Conservation (phyloP, 164 flowering plant species). For the Piper longum region DNA sequence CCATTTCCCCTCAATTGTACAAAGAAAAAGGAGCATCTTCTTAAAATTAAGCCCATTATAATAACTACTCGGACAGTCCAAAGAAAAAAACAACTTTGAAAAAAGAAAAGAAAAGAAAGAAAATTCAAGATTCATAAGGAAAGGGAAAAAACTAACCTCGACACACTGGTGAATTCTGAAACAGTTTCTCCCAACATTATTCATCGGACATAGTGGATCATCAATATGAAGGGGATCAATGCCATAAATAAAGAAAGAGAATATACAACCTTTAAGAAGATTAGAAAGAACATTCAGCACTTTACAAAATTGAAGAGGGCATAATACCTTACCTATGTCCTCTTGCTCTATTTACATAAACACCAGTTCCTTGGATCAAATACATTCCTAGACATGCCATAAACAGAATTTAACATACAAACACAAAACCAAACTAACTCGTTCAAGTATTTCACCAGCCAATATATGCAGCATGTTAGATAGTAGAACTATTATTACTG, state of each 20-base stretch:
- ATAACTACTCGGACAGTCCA: too few relatives aligned
- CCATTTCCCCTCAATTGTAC: background rate
- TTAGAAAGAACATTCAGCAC: background rate
- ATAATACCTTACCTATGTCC: constrained; percentile 50
- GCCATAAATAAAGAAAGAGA: constrained; percentile 20
- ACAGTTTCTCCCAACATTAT: constrained; percentile 93
- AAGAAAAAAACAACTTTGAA: too few relatives aligned
- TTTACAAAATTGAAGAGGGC: background rate
- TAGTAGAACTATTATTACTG: too few relatives aligned
- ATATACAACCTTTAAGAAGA: constrained; percentile 2
- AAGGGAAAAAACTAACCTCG: constrained; percentile 41
- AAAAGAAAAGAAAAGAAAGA: too few relatives aligned
- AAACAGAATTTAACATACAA: background rate
- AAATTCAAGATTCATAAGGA: background rate
- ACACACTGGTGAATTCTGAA: constrained; percentile 94
- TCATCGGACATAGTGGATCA: constrained; percentile 86
- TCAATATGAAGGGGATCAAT: constrained; percentile 93
- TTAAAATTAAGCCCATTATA: too few relatives aligned
- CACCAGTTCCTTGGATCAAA: constrained; percentile 98
- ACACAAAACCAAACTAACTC: too few relatives aligned
- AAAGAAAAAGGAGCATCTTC: too few relatives aligned
- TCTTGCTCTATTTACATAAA: constrained; percentile 72
- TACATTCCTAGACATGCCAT: constrained; percentile 49
- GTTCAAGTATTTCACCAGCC: too few relatives aligned
- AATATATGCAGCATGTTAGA: too few relatives aligned